These are phyloP conservation scores for Flagelloscypha sp. DNA, from an alignment of 768 basidiomycete species.

Conservation along the genomic window DNA sequence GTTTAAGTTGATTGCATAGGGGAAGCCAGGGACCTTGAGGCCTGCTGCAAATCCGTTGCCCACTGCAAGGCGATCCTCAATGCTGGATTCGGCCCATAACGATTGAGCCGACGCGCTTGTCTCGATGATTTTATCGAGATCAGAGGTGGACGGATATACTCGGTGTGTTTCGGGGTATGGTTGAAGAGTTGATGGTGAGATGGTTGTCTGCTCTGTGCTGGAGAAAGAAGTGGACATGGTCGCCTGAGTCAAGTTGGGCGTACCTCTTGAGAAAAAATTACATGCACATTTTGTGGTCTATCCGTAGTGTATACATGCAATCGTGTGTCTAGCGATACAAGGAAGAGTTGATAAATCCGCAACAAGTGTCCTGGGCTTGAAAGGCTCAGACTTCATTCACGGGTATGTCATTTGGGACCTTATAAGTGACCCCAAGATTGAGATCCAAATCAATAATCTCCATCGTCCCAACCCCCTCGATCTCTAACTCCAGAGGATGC, in stretches of 20 bases:
- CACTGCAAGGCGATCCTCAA: conserved; percentile 60
- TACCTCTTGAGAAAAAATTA: no score
- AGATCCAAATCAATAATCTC: no score
- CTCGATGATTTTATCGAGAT: conserved; percentile 55
- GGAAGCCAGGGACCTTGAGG: conserved; percentile 25
- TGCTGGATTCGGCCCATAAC: conserved; percentile 52
- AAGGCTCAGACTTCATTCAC: no score
- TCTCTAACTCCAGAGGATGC: conserved; percentile 56
- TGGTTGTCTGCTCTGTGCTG: conserved; percentile 86
- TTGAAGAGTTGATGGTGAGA: conserved; percentile 73
- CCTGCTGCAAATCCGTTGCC: conserved; percentile 57
- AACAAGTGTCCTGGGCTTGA: no score
- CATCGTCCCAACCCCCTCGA: conserved; percentile 66
- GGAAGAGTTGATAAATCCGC: no score
- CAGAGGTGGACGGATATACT: conserved; percentile 48
- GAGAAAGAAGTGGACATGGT: no score
- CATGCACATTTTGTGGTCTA: no score
- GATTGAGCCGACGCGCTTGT: conserved; percentile 62
- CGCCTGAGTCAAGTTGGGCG: no score
- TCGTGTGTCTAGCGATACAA: no score
- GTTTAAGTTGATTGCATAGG: background rate
- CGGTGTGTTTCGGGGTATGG: conserved; percentile 61
- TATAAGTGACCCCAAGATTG: no score
- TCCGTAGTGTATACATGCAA: no score
- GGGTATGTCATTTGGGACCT: no score